Evolutionary conservation across 2,329 filamentous ascomycete genomes (phyloP).

Genomic region (Cladosporium sphaerospermum): DNA sequence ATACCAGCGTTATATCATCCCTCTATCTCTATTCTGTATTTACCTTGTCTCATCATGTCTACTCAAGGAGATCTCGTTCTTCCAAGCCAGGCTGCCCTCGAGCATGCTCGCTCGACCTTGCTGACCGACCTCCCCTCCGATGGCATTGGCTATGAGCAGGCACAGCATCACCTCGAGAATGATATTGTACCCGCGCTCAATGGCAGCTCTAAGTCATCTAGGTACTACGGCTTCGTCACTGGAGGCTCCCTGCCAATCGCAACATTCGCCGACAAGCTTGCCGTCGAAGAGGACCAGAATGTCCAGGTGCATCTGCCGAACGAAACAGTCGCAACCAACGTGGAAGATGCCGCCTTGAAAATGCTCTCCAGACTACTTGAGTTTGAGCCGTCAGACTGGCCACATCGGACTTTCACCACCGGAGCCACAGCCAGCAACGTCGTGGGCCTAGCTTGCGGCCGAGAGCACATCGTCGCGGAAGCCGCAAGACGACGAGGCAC

Average conservation of each 20-base stretch:
- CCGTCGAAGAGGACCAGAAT: slow-evolving; percentile 75
- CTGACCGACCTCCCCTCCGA: slow-evolving; percentile 30
- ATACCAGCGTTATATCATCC: too few species aligned
- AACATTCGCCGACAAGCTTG: slow-evolving; percentile 76
- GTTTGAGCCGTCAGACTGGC: slow-evolving; percentile 53
- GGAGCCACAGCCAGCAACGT: slow-evolving; percentile 63
- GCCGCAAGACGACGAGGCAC: slow-evolving; percentile 32
- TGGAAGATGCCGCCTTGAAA: slow-evolving; percentile 66
- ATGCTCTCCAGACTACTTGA: slow-evolving; percentile 64
- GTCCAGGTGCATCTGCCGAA: slow-evolving; percentile 72
- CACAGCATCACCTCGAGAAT: slow-evolving; percentile 38
- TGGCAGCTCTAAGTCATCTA: slow-evolving; percentile 55
- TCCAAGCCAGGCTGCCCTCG: slow-evolving; percentile 27
- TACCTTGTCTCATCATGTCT: neutral
- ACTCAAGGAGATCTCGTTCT: slow-evolving; percentile 15
- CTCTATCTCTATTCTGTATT: too few species aligned
- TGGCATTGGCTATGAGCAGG: slow-evolving; percentile 40
- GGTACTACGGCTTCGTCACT: slow-evolving; percentile 86
- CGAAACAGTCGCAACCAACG: slow-evolving; percentile 67
- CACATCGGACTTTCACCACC: slow-evolving; percentile 74
- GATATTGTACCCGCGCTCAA: slow-evolving; percentile 56
- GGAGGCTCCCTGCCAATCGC: slow-evolving; percentile 75
- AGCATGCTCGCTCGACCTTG: slow-evolving; percentile 31
- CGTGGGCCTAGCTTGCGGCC: slow-evolving; percentile 60
- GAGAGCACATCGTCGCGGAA: slow-evolving; percentile 57